Evolutionary conservation across 2,329 filamentous ascomycete species (phyloP), one percentile per base, ranked within the genome.

Genomic region (Fusarium brevicatenulatum): DNA sequence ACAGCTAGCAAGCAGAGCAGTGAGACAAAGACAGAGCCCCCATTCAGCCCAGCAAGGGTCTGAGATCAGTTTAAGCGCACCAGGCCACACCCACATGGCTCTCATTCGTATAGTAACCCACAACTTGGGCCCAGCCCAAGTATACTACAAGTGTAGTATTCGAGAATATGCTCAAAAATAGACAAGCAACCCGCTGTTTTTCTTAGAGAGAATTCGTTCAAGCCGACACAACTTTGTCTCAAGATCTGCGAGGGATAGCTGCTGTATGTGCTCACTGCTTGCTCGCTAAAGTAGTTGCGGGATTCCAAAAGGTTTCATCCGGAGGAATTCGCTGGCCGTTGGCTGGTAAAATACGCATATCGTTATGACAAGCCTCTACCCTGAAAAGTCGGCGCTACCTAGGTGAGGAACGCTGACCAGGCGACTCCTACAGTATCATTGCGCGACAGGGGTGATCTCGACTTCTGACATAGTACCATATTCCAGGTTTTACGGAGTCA

Each of bases 391-490:
- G 72, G 74, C 78, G 76, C 76, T 76, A 75, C 68, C 70, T 74
- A 59, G 61, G 57, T 63, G 69, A 66, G 72, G 68, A 67, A 77
- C 83, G 87, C 87, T 89, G 88, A 86, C 86, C 86, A 89, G 86
- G 86, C 86, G 77, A 72, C 81, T 81, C 80, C 78, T 76, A 76
- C 76, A 77, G 81, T 81, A 78, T 80, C 82, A 80, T 77, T 80
- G 84, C 85, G 83, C 83, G 86, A 87, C 86, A 80, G 80, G 81
- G 84, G 87, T 84, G 81, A 80, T 84, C 89, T 92, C 90, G 79
- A 92, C 90, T 89, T 87, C 85, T 80, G 82, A 80, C 78, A 75
- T 75, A 62, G 72, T 55, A 71, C 78, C 78, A 62, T 81, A 58
- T 81, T 78, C 70, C 78, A 81, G 78, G 77, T 36, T 74, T 72